phyloP scores from a whole-genome alignment of 805 yeast genomes.

The Peterozyma toletana region DNA sequence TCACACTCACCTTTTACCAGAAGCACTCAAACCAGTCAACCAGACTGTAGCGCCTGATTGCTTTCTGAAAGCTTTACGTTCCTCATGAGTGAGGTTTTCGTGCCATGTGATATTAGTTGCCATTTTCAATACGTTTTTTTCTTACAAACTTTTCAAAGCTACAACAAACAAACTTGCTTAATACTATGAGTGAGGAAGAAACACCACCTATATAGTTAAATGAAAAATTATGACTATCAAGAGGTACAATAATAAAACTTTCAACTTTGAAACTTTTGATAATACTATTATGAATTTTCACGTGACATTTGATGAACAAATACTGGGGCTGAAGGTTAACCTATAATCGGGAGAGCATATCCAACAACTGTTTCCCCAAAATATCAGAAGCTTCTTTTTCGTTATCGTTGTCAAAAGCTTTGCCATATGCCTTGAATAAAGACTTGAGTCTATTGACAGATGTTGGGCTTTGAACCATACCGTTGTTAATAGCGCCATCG shows the following conservation, averaged over 20 bases:
- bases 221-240: constrained; percentile 1
- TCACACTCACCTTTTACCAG: constrained; percentile 57
- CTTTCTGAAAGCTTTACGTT: constrained; percentile 62
- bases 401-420: constrained; percentile 12
- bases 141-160: background rate
- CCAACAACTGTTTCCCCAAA: constrained; percentile 2
- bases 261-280: too few relatives aligned
- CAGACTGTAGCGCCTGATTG: constrained; percentile 89
- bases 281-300: constrained; percentile 2
- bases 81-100: constrained; percentile 75
- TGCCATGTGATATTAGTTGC: constrained; percentile 98
- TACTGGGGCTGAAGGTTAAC: background rate
- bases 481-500: constrained; percentile 18
- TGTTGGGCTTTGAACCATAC: constrained; percentile 14
- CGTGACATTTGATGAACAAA: constrained; percentile 2
- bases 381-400: constrained; percentile 9
- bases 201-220: background rate
- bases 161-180: background rate
- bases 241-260: background rate
- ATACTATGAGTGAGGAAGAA: background rate
- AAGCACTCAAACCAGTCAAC: constrained; percentile 93
- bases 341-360: background rate
- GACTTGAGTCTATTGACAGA: constrained; percentile 15
- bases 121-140: constrained; percentile 38
- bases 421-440: constrained; percentile 23